phyloP scores from a whole-genome alignment of 345 rosid genomes.

The Theobroma cacao region DNA sequence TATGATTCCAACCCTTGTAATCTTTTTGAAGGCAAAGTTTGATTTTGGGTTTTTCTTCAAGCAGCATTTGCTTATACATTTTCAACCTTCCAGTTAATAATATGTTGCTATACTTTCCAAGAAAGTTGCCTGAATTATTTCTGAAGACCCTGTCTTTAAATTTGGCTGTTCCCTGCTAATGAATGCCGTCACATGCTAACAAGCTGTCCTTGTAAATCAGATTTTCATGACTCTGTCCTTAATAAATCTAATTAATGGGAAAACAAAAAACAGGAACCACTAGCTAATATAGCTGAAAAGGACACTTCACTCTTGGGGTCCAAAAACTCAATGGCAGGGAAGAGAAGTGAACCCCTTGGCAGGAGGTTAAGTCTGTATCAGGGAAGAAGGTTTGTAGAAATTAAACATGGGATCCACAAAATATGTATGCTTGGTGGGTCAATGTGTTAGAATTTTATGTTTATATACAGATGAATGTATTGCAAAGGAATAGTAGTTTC shows the following conservation, averaged over 20 bases:
- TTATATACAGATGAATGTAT: background rate
- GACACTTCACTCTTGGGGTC: conserved; percentile 4
- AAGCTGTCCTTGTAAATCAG: conserved; percentile 6
- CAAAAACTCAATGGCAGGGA: background rate
- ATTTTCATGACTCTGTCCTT: background rate
- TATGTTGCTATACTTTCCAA: background rate
- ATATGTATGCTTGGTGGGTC: background rate
- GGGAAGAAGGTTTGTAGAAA: background rate
- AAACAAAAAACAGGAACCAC: background rate
- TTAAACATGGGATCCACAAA: conserved; percentile 13
- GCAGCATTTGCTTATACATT: background rate
- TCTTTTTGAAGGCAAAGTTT: background rate
- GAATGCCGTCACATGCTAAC: conserved; percentile 12
- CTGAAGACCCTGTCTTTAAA: background rate
- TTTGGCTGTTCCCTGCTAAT: background rate
- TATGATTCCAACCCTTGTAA: background rate
- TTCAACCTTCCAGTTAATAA: background rate
- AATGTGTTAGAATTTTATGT: background rate
- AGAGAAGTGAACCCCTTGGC: background rate
- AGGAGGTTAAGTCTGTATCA: background rate
- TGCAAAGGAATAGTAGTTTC: background rate
- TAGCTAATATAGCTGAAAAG: background rate
- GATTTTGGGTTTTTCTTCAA: background rate
- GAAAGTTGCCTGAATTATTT: background rate
- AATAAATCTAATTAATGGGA: background rate